These are phyloP conservation scores for Fraxinus paxiana DNA, from an alignment of 305 asterid species.

Conservation along the genomic window DNA sequence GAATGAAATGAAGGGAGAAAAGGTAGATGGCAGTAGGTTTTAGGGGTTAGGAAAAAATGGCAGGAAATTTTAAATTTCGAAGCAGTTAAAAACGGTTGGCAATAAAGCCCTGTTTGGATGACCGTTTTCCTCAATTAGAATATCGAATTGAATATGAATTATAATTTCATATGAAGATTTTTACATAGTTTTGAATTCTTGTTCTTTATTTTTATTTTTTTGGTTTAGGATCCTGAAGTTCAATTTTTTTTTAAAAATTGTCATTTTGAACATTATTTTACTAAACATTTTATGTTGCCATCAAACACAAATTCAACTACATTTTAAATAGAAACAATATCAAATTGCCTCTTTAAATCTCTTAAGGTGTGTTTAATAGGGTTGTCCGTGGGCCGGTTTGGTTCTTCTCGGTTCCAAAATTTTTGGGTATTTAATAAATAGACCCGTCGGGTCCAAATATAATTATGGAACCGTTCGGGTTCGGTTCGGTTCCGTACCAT, in stretches of 20 bases:
- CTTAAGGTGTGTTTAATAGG: background rate
- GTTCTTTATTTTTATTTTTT: background rate
- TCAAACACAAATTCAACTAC: background rate
- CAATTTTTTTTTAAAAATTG: background rate
- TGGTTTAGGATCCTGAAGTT: background rate
- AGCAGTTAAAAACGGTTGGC: conserved; percentile 1
- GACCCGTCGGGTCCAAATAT: no score
- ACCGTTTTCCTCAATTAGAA: background rate
- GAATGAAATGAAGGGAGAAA: conserved; percentile 4
- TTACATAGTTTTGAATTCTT: background rate
- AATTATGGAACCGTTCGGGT: no score
- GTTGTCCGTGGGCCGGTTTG: no score
- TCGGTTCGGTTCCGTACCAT: no score
- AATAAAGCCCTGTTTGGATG: background rate
- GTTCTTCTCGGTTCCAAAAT: no score
- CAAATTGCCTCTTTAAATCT: background rate
- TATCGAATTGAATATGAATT: background rate
- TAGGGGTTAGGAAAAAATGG: background rate
- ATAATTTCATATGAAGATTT: background rate
- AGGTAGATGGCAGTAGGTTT: conserved; percentile 39
- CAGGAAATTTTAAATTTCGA: background rate
- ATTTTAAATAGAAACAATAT: background rate
- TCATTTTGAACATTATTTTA: background rate
- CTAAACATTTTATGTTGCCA: background rate
- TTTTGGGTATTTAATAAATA: no score